phyloP scores from a whole-genome alignment of 495 filamentous ascomycete species.

The Lepidopterella palustris region DNA sequence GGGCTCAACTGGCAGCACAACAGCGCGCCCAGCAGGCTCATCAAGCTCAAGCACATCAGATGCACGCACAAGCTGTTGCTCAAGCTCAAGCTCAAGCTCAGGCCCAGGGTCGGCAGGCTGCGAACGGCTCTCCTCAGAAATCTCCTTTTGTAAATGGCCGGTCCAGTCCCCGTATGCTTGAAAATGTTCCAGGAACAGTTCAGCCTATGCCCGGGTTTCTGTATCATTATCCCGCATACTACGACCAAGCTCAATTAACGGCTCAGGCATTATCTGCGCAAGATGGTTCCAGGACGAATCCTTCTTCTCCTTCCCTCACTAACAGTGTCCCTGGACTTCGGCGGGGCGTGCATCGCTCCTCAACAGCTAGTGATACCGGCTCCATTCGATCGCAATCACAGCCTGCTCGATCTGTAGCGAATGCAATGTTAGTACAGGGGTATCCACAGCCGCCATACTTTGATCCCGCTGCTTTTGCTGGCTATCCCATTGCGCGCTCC shows the following conservation, averaged over 20 bases:
- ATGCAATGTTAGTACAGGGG: conserved; percentile 37
- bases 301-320: conserved; percentile 55
- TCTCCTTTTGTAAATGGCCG: conserved; percentile 30
- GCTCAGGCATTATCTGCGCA: conserved; percentile 32
- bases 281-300: conserved; percentile 47
- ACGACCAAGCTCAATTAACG: conserved; percentile 43
- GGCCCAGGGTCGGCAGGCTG: conserved; percentile 27
- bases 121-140: conserved; percentile 32
- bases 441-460: conserved; percentile 34
- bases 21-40: conserved; percentile 37
- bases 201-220: conserved; percentile 45
- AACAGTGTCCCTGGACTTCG: conserved; percentile 50
- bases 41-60: conserved; percentile 44
- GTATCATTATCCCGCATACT: conserved; percentile 46
- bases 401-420: conserved; percentile 51
- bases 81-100: conserved; percentile 52
- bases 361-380: conserved; percentile 47
- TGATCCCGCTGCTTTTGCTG: conserved; percentile 34
- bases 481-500: conserved; percentile 25
- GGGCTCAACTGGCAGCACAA: conserved; percentile 37
- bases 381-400: conserved; percentile 61
- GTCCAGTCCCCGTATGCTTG: conserved; percentile 39
- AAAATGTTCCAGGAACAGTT: conserved; percentile 42
- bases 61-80: conserved; percentile 37
- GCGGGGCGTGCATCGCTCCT: conserved; percentile 51